Base-by-base conservation (phyloP, 805 yeast species). In the Candida nitratophila region DNA sequence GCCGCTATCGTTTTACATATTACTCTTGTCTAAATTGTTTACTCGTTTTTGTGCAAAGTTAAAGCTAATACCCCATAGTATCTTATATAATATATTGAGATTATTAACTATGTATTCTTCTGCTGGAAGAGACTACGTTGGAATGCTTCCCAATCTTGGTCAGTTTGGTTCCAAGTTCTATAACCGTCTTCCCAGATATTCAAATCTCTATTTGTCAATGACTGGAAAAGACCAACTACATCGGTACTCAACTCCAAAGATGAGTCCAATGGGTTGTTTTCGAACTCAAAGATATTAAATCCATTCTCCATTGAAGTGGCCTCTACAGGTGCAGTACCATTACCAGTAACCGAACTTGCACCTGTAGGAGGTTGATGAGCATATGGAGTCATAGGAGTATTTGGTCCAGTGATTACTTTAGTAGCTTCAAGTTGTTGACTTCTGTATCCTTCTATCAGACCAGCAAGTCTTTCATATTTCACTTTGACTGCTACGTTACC, bases 131-230 rank as follows among this genome's bases (percentile, higher is more conserved):
- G 4, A 20, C 36, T 37, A 7, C 37, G 44, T 20, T 56, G 50
- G 31, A 57, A 48, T 11, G 52, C 56, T 36, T 56, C 54, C 61
- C 60, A 57, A 22, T 53, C 49, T 17, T 45, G 46, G 15, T 49
- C 59, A 4, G 50, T 45, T 33, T 52, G 49, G 36, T 53, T 50
- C 48, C 53, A 52, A 12, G 53, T 48, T 31, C 44, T 47, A 39
- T 48, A 47, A 3, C 56, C 57, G 32, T 46, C 48, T n/a, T 53
- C 57, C 56, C 55, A 56, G 7, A 52, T 37, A 35, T 46, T 44
- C 29, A 53, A 41, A 19, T 55, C 62, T 17, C 41, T 38, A 22
- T 53, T 55, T 12, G 50, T 47, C 15, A 57, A 44, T 7, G 50
- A 48, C 21, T 53, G 51, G 54, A 50, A 15, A 54, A 47, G 31